Evolutionary conservation across 1,139 yeast species (phyloP), one percentile per base, ranked within the genome.

Genomic region (Nakaseomyces kungkrabaensis): DNA sequence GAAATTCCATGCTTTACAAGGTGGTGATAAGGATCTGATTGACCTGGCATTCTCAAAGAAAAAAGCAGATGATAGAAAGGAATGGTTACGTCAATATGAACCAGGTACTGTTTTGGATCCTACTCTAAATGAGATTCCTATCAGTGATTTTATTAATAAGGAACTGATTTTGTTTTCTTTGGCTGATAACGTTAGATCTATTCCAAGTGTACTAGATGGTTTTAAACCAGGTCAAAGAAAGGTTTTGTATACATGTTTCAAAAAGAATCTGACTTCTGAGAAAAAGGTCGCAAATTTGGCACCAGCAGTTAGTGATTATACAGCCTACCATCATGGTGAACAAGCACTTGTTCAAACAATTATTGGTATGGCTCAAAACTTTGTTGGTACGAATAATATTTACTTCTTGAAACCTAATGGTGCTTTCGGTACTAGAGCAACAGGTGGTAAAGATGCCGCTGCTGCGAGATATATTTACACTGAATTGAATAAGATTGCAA

Each of bases 381-480:
- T 86, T 63, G 85, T 92, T 50, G 99, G 99, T 8, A 77, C 96
- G 9, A 94, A 94, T 63, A 94, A 94, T 62, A 72, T 94, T 59
- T 86, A 94, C 65, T 62, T 88, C 46, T 73, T 94, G 58, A 77
- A 82, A 67, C 98, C 99, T 44, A 85, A 84, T 66, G 99, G 99
- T 74, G 85, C 90, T 31, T 94, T 94, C 66, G 99, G 99, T 76
- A 84, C 97, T 1, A 81, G 99, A 70, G 92, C 95, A 42, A 78
- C 89, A 36, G 98, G 99, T 68, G 99, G 99, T 72, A 94, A 94
- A 66, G 98, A 94, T 73, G 94, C 89, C 27, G 87, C 97, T n/a
- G 97, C 97, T 43, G 85, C 97, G 53, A 90, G 99, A 78, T 94
- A 94, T 73, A 90, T 94, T 68, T 87, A 79, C 66, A 94, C 99